These are phyloP conservation scores for Echium plantagineum DNA, from an alignment of 257 asterid genomes.

Conservation along the genomic window DNA sequence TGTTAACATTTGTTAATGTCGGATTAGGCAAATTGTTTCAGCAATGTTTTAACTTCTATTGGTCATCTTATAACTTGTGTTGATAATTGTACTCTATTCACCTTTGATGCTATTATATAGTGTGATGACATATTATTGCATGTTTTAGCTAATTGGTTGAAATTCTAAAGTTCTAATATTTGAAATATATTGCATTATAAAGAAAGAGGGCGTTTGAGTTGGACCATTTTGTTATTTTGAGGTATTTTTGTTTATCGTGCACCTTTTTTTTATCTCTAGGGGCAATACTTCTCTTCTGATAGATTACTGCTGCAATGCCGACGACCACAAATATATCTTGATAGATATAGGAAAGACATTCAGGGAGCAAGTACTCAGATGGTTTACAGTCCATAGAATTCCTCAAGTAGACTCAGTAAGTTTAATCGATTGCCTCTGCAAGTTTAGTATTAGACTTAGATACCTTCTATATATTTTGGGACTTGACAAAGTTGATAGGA, in stretches of 20 bases:
- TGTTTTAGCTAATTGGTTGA: too few species aligned
- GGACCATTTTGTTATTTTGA: too few species aligned
- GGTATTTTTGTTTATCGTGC: background rate
- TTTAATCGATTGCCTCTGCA: slow-evolving; percentile 11
- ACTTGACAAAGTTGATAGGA: background rate
- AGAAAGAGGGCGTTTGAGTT: too few species aligned
- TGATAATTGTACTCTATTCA: too few species aligned
- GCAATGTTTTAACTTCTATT: too few species aligned
- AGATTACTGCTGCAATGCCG: slow-evolving; percentile 47
- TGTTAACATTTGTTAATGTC: too few species aligned
- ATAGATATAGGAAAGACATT: slow-evolving; percentile 95
- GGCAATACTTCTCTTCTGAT: slow-evolving; percentile 93
- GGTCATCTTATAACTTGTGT: too few species aligned
- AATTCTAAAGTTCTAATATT: too few species aligned
- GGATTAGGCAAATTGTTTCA: too few species aligned
- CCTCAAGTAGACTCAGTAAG: slow-evolving; percentile 93
- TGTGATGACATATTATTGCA: background rate
- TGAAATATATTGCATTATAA: background rate
- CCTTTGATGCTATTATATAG: background rate
- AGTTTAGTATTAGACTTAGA: background rate
- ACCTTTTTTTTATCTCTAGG: slow-evolving; percentile 36
- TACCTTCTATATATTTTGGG: background rate
- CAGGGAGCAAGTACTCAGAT: slow-evolving; percentile 91
- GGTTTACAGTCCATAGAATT: slow-evolving; percentile 77
- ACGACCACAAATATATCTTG: slow-evolving; percentile 68